These are phyloP conservation scores for Brassica incana DNA, from an alignment of 345 rosid species.

Conservation along the genomic window DNA sequence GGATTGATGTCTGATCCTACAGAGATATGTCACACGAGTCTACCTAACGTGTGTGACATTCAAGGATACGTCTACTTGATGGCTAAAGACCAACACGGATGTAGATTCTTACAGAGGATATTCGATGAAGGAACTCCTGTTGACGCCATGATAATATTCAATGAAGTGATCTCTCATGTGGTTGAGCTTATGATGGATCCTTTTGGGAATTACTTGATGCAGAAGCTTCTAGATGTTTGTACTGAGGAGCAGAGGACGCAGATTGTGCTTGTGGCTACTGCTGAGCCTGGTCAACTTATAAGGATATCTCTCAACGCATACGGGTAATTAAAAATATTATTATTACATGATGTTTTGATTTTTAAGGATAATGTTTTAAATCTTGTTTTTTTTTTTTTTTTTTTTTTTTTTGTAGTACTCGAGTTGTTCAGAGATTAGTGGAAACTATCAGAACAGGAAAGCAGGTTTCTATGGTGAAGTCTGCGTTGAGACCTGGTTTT, in stretches of 20 bases:
- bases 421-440: slow-evolving; percentile 69
- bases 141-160: slow-evolving; percentile 50
- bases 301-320: slow-evolving; percentile 52
- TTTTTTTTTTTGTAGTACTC: slow-evolving; percentile 46
- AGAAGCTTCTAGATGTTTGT: slow-evolving; percentile 56
- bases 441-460: slow-evolving; percentile 63
- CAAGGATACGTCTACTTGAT: slow-evolving; percentile 47
- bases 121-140: slow-evolving; percentile 51
- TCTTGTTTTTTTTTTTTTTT: background rate
- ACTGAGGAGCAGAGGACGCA: slow-evolving; percentile 55
- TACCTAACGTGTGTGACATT: slow-evolving; percentile 42
- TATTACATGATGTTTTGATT: background rate
- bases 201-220: slow-evolving; percentile 58
- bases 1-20: slow-evolving; percentile 10
- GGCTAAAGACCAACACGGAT: slow-evolving; percentile 61
- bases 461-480: slow-evolving; percentile 53
- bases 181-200: slow-evolving; percentile 64
- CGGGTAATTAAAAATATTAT: slow-evolving; percentile 39
- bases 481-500: slow-evolving; percentile 63
- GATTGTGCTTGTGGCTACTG: slow-evolving; percentile 45
- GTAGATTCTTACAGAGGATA: slow-evolving; percentile 54
- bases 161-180: slow-evolving; percentile 50
- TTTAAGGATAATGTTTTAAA: background rate
- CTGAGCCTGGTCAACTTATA: slow-evolving; percentile 53
- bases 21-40: slow-evolving; percentile 16